Evolutionary conservation across 208 protist genomes (phyloP).

Genomic region (Leishmania amazonensis): DNA sequence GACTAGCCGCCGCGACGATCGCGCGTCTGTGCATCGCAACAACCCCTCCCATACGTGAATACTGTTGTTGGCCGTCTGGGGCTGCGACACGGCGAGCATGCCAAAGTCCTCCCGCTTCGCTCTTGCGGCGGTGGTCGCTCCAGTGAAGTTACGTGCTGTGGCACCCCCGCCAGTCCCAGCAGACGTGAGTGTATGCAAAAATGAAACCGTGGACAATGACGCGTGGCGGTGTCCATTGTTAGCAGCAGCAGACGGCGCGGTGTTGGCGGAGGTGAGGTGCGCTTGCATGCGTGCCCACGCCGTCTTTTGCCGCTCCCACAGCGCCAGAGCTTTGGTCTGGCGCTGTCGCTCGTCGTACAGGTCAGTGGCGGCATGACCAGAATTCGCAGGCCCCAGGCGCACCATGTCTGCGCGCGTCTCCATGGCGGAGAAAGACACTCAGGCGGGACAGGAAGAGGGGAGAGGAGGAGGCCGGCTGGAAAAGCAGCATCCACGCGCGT

Average conservation of each 20-base stretch:
- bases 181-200: background rate
- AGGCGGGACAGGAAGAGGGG: background rate
- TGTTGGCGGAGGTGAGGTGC: slow-evolving; percentile 21
- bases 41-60: slow-evolving; percentile 61
- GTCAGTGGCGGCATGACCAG: slow-evolving; percentile 11
- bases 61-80: slow-evolving; percentile 28
- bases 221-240: background rate
- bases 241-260: background rate
- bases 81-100: slow-evolving; percentile 47
- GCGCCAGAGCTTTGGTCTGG: slow-evolving; percentile 63
- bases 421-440: background rate
- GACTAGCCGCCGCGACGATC: slow-evolving; percentile 51
- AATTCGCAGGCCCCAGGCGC: background rate
- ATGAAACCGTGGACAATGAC: background rate
- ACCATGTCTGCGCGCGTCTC: background rate
- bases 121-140: slow-evolving; percentile 39
- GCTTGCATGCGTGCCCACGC: slow-evolving; percentile 57
- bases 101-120: slow-evolving; percentile 55
- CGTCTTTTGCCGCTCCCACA: slow-evolving; percentile 67
- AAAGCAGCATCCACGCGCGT: background rate
- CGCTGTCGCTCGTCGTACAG: slow-evolving; percentile 55
- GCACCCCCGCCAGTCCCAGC: background rate
- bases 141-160: slow-evolving; percentile 41
- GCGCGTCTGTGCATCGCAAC: slow-evolving; percentile 42
- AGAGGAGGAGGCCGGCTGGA: background rate